Evolutionary conservation across 2,329 filamentous ascomycete species (phyloP).

Genomic region (Fusarium anthophilum): DNA sequence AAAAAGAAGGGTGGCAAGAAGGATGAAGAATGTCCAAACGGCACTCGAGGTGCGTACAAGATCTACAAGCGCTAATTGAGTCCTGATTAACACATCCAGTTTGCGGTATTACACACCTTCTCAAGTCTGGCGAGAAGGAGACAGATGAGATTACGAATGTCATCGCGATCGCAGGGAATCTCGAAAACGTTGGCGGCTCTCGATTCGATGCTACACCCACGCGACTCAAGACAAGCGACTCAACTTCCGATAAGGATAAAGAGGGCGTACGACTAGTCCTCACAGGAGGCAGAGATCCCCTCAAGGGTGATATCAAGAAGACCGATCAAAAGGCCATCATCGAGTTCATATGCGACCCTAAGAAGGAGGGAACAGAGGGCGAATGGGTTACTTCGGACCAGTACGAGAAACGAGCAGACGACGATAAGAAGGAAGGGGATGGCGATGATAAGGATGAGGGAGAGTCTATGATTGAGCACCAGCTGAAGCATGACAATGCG

Average conservation of each 20-base stretch:
- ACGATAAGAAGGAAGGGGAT: slow-evolving; percentile 50
- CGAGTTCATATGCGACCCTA: slow-evolving; percentile 83
- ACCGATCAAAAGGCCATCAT: slow-evolving; percentile 79
- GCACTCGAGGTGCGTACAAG: slow-evolving; percentile 68
- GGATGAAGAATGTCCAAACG: slow-evolving; percentile 71
- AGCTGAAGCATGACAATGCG: slow-evolving; percentile 63
- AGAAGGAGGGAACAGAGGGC: slow-evolving; percentile 77
- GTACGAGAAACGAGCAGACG: slow-evolving; percentile 53
- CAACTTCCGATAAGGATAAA: slow-evolving; percentile 70
- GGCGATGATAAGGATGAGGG: slow-evolving; percentile 52
- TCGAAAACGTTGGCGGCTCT: slow-evolving; percentile 65
- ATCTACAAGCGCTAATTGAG: neutral
- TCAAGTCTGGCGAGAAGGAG: slow-evolving; percentile 54
- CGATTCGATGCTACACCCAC: slow-evolving; percentile 72
- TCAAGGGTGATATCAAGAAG: slow-evolving; percentile 57
- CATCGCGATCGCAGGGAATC: slow-evolving; percentile 79
- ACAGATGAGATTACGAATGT: slow-evolving; percentile 53
- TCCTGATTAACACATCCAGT: slow-evolving; percentile 57
- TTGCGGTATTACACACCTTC: slow-evolving; percentile 75
- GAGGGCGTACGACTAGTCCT: slow-evolving; percentile 79
- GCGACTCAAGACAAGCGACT: slow-evolving; percentile 71
- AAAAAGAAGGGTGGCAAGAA: slow-evolving; percentile 67
- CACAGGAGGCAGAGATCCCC: slow-evolving; percentile 64
- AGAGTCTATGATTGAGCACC: slow-evolving; percentile 57
- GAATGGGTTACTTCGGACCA: slow-evolving; percentile 68